Conservation (phyloP, 2,329 filamentous ascomycete species). For the Aspergillus tanneri region DNA sequence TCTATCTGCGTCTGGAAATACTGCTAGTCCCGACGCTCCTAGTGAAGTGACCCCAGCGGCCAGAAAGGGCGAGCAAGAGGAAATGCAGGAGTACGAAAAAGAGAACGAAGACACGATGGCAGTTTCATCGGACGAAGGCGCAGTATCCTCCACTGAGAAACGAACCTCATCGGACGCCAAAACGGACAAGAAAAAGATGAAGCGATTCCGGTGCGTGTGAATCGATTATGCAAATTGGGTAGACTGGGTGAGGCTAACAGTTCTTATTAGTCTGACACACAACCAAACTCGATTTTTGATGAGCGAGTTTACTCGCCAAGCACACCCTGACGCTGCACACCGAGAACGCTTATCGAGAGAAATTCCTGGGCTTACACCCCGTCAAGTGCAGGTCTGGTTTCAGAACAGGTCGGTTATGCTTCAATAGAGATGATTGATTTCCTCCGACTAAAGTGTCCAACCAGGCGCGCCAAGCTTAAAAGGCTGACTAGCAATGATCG, state of each 20-base stretch:
- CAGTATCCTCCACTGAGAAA: conserved; percentile 26
- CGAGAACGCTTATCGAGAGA: conserved; percentile 82
- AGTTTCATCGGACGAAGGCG: conserved; percentile 32
- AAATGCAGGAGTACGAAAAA: conserved; percentile 20
- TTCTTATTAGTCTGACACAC: conserved; percentile 70
- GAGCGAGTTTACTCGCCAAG: conserved; percentile 94
- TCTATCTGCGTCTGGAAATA: conserved; percentile 17
- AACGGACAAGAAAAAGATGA: conserved; percentile 45
- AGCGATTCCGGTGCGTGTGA: conserved; percentile 42
- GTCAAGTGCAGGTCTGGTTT: conserved; percentile 98
- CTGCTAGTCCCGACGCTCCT: conserved; percentile 15
- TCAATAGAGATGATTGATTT: neutral
- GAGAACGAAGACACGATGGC: conserved; percentile 19
- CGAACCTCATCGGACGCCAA: conserved; percentile 28
- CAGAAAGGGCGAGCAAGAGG: conserved; percentile 11
- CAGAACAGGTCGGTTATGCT: conserved; percentile 74
- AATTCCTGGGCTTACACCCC: conserved; percentile 85
- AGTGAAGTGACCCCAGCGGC: conserved; percentile 13
- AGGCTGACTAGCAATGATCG: conserved; percentile 61
- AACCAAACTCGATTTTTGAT: conserved; percentile 96
- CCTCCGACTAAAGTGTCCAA: conserved; percentile 10
- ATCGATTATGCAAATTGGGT: too few relatives aligned
- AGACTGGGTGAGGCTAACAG: too few relatives aligned
- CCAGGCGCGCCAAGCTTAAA: conserved; percentile 61
- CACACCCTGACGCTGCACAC: conserved; percentile 88